Conservation (phyloP, 257 asterid genomes). For the Salvia hispanica region DNA sequence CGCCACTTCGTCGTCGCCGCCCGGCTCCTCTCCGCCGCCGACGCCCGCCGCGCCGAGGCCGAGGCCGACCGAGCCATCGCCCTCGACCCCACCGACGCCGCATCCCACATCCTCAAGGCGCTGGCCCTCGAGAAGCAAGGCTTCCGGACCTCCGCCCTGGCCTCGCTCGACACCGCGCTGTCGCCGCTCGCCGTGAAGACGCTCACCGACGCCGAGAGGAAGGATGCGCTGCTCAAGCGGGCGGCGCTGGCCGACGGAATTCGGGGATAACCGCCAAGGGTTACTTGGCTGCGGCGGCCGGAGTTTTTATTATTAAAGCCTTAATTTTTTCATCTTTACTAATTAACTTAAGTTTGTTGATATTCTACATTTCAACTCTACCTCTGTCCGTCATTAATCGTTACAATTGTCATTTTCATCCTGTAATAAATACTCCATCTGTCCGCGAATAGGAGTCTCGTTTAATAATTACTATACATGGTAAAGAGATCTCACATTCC, state of each 20-base stretch:
- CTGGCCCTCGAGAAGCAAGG: conserved; percentile 68
- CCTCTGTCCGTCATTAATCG: too few relatives aligned
- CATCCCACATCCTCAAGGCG: conserved; percentile 69
- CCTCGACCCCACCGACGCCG: conserved; percentile 63
- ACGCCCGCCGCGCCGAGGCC: conserved; percentile 40
- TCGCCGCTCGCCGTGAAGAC: conserved; percentile 51
- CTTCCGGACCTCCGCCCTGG: conserved; percentile 60
- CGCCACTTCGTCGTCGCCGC: conserved; percentile 80
- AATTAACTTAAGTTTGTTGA: too few relatives aligned
- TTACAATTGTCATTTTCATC: too few relatives aligned
- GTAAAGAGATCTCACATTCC: too few relatives aligned
- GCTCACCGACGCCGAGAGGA: conserved; percentile 54
- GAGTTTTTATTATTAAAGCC: too few relatives aligned
- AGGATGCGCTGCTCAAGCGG: conserved; percentile 65
- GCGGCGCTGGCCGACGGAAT: conserved; percentile 49
- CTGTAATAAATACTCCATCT: too few relatives aligned
- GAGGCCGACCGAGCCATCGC: conserved; percentile 68
- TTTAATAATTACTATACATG: too few relatives aligned
- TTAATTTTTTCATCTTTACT: too few relatives aligned
- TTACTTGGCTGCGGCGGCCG: too few relatives aligned
- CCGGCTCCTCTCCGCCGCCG: conserved; percentile 45
- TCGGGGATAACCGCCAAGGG: too few relatives aligned
- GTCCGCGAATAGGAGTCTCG: too few relatives aligned
- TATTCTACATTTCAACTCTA: too few relatives aligned
- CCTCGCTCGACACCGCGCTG: conserved; percentile 66